A percentile compares a stretch with the other conserved stretches of the same genome.
Evolutionary conservation across 306 rosid genomes (phyloP).

Genomic region (Betula pendula): DNA sequence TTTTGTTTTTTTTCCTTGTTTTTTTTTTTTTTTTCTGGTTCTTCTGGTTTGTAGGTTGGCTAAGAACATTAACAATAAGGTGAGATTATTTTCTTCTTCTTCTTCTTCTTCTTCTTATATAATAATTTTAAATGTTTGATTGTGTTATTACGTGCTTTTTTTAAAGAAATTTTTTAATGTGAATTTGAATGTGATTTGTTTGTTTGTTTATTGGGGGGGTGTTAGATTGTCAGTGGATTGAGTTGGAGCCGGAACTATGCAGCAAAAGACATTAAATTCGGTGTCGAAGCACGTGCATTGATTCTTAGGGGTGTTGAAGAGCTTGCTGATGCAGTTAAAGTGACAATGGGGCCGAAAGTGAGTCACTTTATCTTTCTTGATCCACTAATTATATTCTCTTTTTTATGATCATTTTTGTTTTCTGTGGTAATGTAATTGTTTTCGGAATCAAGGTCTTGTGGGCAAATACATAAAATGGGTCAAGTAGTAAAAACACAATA

Average conservation of each 20-base stretch:
- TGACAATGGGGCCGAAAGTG: constrained; percentile 56
- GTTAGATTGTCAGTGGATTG: constrained; percentile 36
- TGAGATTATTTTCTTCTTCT: not conserved
- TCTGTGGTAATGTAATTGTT: not conserved
- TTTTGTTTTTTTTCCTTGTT: not conserved
- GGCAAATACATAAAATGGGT: not conserved
- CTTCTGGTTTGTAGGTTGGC: constrained; percentile 25
- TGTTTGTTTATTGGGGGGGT: not conserved
- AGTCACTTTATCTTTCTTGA: constrained; percentile 10
- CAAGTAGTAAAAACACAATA: not conserved
- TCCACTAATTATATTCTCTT: not conserved
- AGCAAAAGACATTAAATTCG: constrained; percentile 53
- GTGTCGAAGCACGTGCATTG: constrained; percentile 49
- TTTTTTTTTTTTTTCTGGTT: not conserved
- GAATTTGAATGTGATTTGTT: not conserved
- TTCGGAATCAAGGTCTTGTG: not conserved
- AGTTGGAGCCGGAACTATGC: constrained; percentile 52
- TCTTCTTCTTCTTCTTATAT: not conserved
- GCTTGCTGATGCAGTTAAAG: constrained; percentile 55
- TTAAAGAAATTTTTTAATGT: not conserved
- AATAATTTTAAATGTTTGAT: not conserved
- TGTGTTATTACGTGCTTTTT: constrained; percentile 11
- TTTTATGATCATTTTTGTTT: not conserved
- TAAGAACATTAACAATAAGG: constrained; percentile 31
- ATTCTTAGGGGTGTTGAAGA: constrained; percentile 61